A percentile compares a stretch with the other conserved stretches of the same genome.
phyloP scores from a whole-genome alignment of 345 rosid genomes.

The Salix arbutifolia region DNA sequence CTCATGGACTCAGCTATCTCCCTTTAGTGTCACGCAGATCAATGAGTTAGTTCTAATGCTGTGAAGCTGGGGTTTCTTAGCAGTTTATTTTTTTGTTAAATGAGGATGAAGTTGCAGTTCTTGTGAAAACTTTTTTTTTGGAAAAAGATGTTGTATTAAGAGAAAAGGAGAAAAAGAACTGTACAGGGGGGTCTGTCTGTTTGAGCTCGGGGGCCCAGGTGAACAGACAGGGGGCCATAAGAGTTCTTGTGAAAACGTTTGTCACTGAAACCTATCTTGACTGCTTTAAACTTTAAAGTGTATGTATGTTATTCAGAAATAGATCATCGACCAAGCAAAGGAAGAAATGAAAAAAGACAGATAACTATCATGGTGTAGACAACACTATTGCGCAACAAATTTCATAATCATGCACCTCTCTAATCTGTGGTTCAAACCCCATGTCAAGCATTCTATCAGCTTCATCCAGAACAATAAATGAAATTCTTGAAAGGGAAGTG shows the following conservation, averaged over 20 bases:
- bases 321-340: background rate
- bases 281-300: background rate
- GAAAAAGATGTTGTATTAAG: no score
- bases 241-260: background rate
- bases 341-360: background rate
- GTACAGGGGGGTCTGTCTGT: no score
- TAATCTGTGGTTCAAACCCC: conserved; percentile 46
- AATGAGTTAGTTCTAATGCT: background rate
- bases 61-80: background rate
- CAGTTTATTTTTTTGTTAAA: background rate
- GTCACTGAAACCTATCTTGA: background rate
- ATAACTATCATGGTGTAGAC: background rate
- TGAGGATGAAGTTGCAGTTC: background rate
- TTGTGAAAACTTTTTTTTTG: background rate
- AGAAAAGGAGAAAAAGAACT: no score
- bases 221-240: no score
- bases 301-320: background rate
- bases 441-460: conserved; percentile 49
- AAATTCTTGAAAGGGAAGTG: conserved; percentile 30
- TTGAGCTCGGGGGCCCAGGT: no score
- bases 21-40: background rate
- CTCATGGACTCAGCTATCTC: background rate
- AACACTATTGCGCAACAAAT: background rate
- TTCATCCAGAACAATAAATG: conserved; percentile 41
- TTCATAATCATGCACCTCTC: conserved; percentile 27